Evolutionary conservation across 1,284 basidiomycete genomes (phyloP).

Genomic region (Moesziomyces sp.): DNA sequence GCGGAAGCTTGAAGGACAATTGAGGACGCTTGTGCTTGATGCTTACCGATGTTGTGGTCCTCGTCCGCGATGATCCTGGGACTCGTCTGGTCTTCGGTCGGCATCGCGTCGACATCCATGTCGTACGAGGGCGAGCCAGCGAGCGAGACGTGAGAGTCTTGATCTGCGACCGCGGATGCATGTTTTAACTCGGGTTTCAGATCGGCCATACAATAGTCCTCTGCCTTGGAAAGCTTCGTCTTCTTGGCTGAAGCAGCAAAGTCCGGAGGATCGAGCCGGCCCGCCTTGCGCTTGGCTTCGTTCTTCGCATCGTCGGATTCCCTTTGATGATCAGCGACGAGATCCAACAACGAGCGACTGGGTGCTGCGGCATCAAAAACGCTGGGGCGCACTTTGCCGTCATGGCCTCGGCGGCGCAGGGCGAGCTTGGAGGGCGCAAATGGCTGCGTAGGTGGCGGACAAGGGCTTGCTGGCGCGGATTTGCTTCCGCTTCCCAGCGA

Average conservation of each 20-base stretch:
- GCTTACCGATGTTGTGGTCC: conserved; percentile 6
- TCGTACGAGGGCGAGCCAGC: neutral
- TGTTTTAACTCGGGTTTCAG: neutral
- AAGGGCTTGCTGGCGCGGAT: conserved; percentile 4
- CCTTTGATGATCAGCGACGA: conserved; percentile 1
- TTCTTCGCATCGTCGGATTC: neutral
- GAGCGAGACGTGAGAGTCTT: too few relatives aligned
- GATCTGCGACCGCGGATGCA: too few relatives aligned
- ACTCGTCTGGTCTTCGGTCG: neutral
- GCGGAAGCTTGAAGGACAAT: neutral
- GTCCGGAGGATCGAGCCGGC: neutral
- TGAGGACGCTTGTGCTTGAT: conserved; percentile 9
- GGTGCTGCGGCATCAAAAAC: conserved; percentile 30
- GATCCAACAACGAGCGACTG: conserved; percentile 30
- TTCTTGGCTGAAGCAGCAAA: conserved; percentile 1
- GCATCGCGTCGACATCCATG: conserved; percentile 21
- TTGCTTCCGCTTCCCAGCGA: neutral
- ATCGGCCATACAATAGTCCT: neutral
- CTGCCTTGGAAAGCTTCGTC: neutral
- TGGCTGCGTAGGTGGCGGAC: conserved; percentile 17
- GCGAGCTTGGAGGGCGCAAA: conserved; percentile 41
- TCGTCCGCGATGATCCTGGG: neutral
- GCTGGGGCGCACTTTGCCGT: neutral
- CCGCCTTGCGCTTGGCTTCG: conserved; percentile 25
- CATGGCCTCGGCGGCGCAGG: conserved; percentile 5